phyloP scores from a whole-genome alignment of 176 grass and related monocot genomes.

The Oryza meridionalis region DNA sequence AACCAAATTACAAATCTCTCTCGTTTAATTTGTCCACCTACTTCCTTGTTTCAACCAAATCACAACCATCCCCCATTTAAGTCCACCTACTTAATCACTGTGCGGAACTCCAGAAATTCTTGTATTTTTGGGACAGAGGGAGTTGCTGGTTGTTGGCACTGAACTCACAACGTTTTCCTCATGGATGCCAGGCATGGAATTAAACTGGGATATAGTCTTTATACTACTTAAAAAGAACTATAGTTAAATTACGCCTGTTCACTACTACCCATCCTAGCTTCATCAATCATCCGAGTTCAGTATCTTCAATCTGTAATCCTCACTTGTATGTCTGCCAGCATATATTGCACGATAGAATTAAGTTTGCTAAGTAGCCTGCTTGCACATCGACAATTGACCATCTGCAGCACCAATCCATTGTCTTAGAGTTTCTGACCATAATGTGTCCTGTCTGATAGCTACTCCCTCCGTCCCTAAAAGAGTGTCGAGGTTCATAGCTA shows the following conservation, averaged over 20 bases:
- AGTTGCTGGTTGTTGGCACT: background rate
- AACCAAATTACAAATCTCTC: too few species aligned
- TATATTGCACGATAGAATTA: slow-evolving; percentile 9
- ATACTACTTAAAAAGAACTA: background rate
- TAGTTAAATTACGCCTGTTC: background rate
- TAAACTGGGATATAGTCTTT: background rate
- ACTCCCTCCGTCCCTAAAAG: too few species aligned
- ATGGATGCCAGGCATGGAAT: slow-evolving; percentile 17
- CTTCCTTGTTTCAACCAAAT: too few species aligned
- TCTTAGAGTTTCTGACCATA: slow-evolving; percentile 24
- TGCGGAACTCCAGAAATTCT: too few species aligned
- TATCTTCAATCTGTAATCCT: background rate
- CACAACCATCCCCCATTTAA: too few species aligned
- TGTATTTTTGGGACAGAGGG: too few species aligned
- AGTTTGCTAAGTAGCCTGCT: slow-evolving; percentile 6
- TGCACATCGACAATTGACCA: slow-evolving; percentile 20
- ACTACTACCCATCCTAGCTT: background rate
- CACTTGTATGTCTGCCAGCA: background rate
- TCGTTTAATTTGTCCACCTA: too few species aligned
- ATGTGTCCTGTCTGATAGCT: slow-evolving; percentile 15
- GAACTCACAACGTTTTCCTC: background rate
- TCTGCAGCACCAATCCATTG: background rate
- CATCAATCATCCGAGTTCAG: background rate
- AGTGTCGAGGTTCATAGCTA: too few species aligned
- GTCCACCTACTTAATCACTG: too few species aligned